phyloP scores from a whole-genome alignment of 2,329 filamentous ascomycete species.

The Pseudovirgaria hyperparasitica region DNA sequence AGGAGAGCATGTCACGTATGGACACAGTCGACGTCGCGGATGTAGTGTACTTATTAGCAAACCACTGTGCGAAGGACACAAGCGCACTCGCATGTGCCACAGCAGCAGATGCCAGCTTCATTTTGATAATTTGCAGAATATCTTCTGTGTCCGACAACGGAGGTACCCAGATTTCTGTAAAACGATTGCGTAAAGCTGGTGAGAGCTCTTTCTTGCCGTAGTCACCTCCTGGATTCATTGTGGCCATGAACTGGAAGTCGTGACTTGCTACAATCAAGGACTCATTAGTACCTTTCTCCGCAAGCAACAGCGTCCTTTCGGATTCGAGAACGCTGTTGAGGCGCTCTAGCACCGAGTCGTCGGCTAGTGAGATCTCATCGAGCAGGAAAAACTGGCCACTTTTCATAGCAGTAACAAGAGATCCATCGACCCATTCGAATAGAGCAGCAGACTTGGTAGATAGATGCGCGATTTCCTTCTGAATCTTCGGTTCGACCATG shows the following conservation, averaged over 20 bases:
- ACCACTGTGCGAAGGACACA: slow-evolving; percentile 86
- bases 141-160: slow-evolving; percentile 75
- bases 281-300: slow-evolving; percentile 82
- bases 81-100: slow-evolving; percentile 53
- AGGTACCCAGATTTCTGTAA: slow-evolving; percentile 98
- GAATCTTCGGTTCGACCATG: slow-evolving; percentile 31
- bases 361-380: slow-evolving; percentile 93
- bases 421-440: slow-evolving; percentile 95
- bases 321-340: slow-evolving; percentile 95
- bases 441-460: slow-evolving; percentile 63
- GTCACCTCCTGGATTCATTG: slow-evolving; percentile 98
- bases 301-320: slow-evolving; percentile 70
- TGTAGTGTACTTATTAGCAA: slow-evolving; percentile 66
- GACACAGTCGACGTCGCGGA: slow-evolving; percentile 69
- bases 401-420: slow-evolving; percentile 87
- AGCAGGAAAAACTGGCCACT: slow-evolving; percentile 81
- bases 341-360: slow-evolving; percentile 91
- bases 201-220: slow-evolving; percentile 97
- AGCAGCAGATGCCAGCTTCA: slow-evolving; percentile 51
- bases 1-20: slow-evolving; percentile 81
- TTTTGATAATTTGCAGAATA: slow-evolving; percentile 70
- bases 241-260: slow-evolving; percentile 91
- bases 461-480: slow-evolving; percentile 29
- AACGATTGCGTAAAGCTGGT: slow-evolving; percentile 85
- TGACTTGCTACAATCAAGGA: slow-evolving; percentile 63